Conservation (phyloP, 345 rosid genomes). For the Dipteronia dyeriana region DNA sequence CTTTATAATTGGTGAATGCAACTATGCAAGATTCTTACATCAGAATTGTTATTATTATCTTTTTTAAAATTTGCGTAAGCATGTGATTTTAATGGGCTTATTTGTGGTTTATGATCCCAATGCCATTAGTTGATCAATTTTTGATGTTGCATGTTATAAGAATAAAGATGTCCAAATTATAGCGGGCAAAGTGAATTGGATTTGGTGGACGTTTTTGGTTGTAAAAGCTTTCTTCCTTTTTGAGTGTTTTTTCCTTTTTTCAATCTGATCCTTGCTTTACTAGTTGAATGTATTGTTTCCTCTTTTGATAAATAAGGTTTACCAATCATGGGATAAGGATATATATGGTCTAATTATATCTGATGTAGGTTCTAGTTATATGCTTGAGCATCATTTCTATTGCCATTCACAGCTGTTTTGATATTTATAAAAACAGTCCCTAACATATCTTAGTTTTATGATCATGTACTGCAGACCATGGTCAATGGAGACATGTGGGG, state of each 20-base stretch:
- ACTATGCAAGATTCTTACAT: neutral
- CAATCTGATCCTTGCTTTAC: neutral
- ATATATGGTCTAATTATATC: neutral
- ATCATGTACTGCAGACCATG: conserved; percentile 53
- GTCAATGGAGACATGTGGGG: conserved; percentile 82
- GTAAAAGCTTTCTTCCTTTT: neutral
- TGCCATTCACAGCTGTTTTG: conserved; percentile 4
- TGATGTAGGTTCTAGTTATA: neutral
- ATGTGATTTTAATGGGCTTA: neutral
- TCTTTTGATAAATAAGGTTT: neutral
- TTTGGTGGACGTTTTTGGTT: neutral
- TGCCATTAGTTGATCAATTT: neutral
- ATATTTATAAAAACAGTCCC: conserved; percentile 5
- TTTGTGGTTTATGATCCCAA: neutral
- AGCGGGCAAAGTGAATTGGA: neutral
- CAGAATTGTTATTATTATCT: neutral
- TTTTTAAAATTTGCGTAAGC: neutral
- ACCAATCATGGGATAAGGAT: neutral
- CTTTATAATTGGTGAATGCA: neutral
- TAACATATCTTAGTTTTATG: conserved; percentile 4
- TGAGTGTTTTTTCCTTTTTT: neutral
- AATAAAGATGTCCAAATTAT: neutral
- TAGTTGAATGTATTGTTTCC: neutral
- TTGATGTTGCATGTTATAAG: neutral
- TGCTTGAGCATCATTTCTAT: conserved; percentile 2